phyloP scores from a whole-genome alignment of 192 early-diverging fungal genomes.

The Lobosporangium transversale region DNA sequence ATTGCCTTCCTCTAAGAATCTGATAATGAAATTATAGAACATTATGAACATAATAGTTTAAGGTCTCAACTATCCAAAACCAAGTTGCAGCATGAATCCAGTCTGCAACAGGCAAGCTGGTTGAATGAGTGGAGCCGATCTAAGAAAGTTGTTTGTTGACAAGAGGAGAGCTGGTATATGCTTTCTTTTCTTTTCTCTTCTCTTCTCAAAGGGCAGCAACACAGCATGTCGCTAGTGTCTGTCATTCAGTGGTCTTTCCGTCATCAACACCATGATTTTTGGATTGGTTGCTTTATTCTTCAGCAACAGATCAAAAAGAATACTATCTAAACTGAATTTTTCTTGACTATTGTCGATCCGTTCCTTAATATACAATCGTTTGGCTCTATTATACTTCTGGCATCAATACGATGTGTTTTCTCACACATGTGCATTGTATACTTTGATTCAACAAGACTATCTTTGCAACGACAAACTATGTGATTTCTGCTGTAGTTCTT shows the following conservation, averaged over 20 bases:
- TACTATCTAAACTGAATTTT: slow-evolving; percentile 48
- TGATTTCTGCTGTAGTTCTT: slow-evolving; percentile 67
- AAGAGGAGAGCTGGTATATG: too few relatives aligned
- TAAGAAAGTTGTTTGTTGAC: too few relatives aligned
- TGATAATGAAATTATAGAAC: too few relatives aligned
- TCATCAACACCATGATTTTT: slow-evolving; percentile 31
- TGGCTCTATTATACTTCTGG: slow-evolving; percentile 42
- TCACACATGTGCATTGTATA: background rate
- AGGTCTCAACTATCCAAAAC: too few relatives aligned
- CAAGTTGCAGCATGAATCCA: too few relatives aligned
- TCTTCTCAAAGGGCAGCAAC: too few relatives aligned
- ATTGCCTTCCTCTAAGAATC: too few relatives aligned
- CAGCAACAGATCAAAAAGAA: slow-evolving; percentile 15
- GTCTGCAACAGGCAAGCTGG: too few relatives aligned
- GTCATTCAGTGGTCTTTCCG: slow-evolving; percentile 25
- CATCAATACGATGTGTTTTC: slow-evolving; percentile 28
- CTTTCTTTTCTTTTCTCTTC: background rate
- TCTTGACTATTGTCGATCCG: slow-evolving; percentile 40
- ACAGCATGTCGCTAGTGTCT: slow-evolving; percentile 32
- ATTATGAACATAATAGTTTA: too few relatives aligned
- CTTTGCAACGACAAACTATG: slow-evolving; percentile 68
- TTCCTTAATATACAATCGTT: slow-evolving; percentile 31
- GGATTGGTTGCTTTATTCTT: slow-evolving; percentile 31
- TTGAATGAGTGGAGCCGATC: too few relatives aligned
- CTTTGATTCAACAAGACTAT: slow-evolving; percentile 55